Evolutionary conservation across 352 stramenopile genomes (phyloP).

Genomic region (Lagenidium giganteum): DNA sequence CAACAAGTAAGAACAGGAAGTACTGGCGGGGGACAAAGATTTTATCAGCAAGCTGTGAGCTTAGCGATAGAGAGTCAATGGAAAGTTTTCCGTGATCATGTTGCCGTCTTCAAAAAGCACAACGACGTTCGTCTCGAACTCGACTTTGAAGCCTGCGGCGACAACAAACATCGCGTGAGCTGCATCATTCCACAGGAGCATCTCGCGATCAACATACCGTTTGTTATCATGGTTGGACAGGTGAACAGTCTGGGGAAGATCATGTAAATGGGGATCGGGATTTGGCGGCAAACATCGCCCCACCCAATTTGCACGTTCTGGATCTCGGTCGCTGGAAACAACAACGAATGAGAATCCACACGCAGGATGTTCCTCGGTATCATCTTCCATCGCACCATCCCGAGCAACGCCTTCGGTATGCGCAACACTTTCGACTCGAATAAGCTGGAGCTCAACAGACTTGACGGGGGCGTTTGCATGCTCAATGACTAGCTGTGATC

Average conservation of each 20-base stretch:
- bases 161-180: neutral
- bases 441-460: constrained; percentile 88
- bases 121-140: constrained; percentile 92
- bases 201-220: constrained; percentile 25
- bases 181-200: neutral
- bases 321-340: constrained; percentile 84
- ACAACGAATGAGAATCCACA: neutral
- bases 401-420: constrained; percentile 69
- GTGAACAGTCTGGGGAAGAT: constrained; percentile 91
- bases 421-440: constrained; percentile 85
- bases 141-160: constrained; percentile 81
- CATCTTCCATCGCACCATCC: constrained; percentile 47
- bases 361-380: no score
- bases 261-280: constrained; percentile 94
- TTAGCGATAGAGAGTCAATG: constrained; percentile 80
- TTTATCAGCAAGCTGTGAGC: neutral
- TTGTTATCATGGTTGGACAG: constrained; percentile 86
- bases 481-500: constrained; percentile 69
- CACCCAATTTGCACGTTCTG: constrained; percentile 93
- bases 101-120: constrained; percentile 90
- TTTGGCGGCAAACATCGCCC: constrained; percentile 84
- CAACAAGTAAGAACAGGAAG: constrained; percentile 91
- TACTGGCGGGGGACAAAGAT: neutral
- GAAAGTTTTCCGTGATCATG: constrained; percentile 90
- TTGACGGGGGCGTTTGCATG: constrained; percentile 73